phyloP scores from a whole-genome alignment of 108 stramenopile genomes.

The Skeletonema potamos region DNA sequence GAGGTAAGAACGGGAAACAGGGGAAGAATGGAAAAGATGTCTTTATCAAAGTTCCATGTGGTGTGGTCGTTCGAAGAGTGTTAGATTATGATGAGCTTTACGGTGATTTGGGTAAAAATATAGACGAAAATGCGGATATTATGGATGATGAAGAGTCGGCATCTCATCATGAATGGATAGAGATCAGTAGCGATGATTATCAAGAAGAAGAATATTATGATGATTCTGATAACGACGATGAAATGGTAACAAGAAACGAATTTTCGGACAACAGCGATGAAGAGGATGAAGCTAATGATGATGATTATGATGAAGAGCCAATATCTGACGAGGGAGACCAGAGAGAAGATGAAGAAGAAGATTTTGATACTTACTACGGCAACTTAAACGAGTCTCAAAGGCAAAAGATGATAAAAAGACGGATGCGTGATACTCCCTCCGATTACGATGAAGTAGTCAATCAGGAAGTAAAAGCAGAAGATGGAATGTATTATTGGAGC shows the following conservation, averaged over 20 bases:
- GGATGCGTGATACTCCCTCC: slow-evolving; percentile 7
- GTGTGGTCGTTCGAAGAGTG: slow-evolving; percentile 78
- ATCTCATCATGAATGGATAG: not conserved
- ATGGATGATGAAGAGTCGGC: not conserved
- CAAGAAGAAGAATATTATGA: slow-evolving; percentile 2
- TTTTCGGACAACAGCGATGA: not conserved
- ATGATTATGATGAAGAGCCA: not conserved
- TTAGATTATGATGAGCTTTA: slow-evolving; percentile 55
- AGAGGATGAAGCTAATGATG: slow-evolving; percentile 13
- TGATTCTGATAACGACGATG: slow-evolving; percentile 24
- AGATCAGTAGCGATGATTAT: slow-evolving; percentile 9
- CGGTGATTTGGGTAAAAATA: slow-evolving; percentile 17
- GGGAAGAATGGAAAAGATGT: slow-evolving; percentile 75
- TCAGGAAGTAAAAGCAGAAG: slow-evolving; percentile 24
- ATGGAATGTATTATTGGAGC: slow-evolving; percentile 55
- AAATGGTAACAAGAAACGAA: too few relatives aligned
- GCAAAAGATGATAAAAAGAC: slow-evolving; percentile 2
- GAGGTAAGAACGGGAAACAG: slow-evolving; percentile 50
- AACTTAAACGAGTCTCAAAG: slow-evolving; percentile 22
- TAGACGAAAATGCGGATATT: slow-evolving; percentile 1
- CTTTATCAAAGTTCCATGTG: slow-evolving; percentile 79
- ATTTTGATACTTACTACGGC: slow-evolving; percentile 34
- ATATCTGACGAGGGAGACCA: not conserved
- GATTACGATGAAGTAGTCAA: slow-evolving; percentile 46
- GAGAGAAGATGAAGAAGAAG: not conserved